A percentile compares a stretch with the other conserved stretches of the same genome.
Conservation (phyloP, 108 stramenopile species). For the Bacterosira constricta region DNA sequence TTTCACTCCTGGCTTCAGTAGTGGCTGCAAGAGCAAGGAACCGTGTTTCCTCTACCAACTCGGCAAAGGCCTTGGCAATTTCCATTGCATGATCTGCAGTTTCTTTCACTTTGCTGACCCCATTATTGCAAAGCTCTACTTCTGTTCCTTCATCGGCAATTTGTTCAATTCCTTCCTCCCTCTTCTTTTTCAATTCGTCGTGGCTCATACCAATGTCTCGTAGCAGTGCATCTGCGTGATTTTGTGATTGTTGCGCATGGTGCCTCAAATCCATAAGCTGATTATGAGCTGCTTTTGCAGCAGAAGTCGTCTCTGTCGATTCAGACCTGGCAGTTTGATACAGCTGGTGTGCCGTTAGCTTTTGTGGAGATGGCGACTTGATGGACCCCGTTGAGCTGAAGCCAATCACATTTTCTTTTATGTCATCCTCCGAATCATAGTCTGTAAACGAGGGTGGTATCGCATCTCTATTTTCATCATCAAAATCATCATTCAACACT, state of each 20-base stretch:
- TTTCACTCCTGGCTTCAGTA: constrained; percentile 60
- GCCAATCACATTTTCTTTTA: constrained; percentile 57
- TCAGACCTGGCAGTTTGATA: constrained; percentile 25
- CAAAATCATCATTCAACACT: constrained; percentile 81
- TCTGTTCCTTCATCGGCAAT: constrained; percentile 45
- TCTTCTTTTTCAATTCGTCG: constrained; percentile 39
- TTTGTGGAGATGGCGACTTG: constrained; percentile 13
- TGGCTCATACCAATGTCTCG: constrained; percentile 44
- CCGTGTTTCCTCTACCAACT: constrained; percentile 59
- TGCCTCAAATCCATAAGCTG: constrained; percentile 26
- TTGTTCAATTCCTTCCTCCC: constrained; percentile 3
- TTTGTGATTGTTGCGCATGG: constrained; percentile 20
- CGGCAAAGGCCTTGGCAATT: constrained; percentile 67
- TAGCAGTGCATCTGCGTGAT: constrained; percentile 42
- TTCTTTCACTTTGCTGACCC: constrained; percentile 49
- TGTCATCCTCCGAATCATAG: constrained; percentile 61
- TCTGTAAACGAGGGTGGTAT: constrained; percentile 25
- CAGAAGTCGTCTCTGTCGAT: constrained; percentile 21
- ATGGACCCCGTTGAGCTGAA: constrained; percentile 71
- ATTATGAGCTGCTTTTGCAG: constrained; percentile 24
- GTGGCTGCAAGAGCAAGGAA: constrained; percentile 47
- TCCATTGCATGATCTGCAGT: constrained; percentile 55
- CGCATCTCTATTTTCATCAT: constrained; percentile 62
- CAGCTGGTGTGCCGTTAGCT: constrained; percentile 24
- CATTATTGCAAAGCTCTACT: constrained; percentile 36